Conservation (phyloP, 768 basidiomycete genomes). For the Hygrophoropsis aurantiaca region DNA sequence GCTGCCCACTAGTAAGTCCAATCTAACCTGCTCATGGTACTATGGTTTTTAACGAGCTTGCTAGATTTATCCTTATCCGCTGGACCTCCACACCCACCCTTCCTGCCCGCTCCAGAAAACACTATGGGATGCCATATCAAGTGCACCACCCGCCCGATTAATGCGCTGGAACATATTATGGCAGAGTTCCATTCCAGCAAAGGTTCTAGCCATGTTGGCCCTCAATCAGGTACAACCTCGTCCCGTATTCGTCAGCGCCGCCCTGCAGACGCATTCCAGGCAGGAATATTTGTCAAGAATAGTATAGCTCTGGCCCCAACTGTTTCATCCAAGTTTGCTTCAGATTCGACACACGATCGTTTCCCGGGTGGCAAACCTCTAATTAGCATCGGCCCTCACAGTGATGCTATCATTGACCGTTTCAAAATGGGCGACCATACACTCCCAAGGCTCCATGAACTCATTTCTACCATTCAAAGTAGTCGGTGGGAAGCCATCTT, state of each 20-base stretch:
- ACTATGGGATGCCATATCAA: background rate
- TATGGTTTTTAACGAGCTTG: background rate
- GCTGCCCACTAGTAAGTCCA: background rate
- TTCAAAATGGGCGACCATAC: constrained; percentile 4
- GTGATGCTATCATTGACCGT: constrained; percentile 1
- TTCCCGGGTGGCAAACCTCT: background rate
- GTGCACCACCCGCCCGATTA: background rate
- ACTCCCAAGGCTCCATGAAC: background rate
- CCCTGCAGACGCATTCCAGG: background rate
- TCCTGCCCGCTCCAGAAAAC: background rate
- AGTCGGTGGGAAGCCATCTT: constrained; percentile 4
- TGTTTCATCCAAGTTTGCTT: background rate
- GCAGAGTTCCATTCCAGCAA: too few relatives aligned
- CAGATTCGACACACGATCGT: background rate
- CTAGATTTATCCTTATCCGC: background rate
- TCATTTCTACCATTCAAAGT: constrained; percentile 1
- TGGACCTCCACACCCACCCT: background rate
- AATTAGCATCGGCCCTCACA: constrained; percentile 9
- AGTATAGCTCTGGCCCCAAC: background rate
- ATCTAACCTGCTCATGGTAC: background rate
- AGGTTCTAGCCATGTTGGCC: too few relatives aligned
- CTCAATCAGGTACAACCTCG: too few relatives aligned
- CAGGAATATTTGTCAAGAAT: background rate
- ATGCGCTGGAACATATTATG: background rate
- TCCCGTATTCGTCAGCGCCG: background rate